Evolutionary conservation across 192 early-diverging fungal species (phyloP), one percentile per base, ranked within the genome.

Genomic region (Coemansia sp.): DNA sequence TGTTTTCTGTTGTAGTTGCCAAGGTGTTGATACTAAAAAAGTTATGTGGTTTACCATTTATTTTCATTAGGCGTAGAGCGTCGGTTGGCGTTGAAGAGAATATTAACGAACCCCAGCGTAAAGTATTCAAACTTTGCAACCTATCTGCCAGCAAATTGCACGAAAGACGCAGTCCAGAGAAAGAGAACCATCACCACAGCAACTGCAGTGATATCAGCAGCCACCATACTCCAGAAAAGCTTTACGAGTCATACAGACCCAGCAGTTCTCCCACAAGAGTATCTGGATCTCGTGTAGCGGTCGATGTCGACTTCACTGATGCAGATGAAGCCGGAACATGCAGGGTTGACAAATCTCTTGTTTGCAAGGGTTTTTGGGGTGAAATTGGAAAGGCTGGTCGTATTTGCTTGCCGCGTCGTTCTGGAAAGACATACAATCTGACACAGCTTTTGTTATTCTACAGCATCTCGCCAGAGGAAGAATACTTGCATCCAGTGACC

Each of bases 351-450:
- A 81, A 81, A 26, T 73, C 78, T 1, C 70, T 81, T 2, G 67
- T 81, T 9, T 81, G 78, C 57, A 81, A 72, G 15, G 78, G 78
- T 81, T 81, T n/a, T 46, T 81, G 78, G 78, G 78, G 73, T 1
- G 15, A 61, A 0, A 57, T 81, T 13, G 54, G 61, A 0, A 26
- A 66, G 1, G 73, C 74, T 21, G 73, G 67, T 9, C 69, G 78
- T 21, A 67, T 81, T 8, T 81, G 78, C 19, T 40, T 81, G 21
- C 78, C 78, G 0, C 67, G 78, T 10, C 72, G 70, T n/a, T 81
- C 73, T 10, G 73, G 78, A 12, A 81, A 81, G 45, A 81, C 78
- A 0, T 81, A 76, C 45, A 81, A 76, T 41, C 58, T 81, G 47
- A 81, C 69, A 0, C 73, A 76, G 52, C 61, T 81, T 12, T 46